Evolutionary conservation across 805 yeast species (phyloP).

Genomic region (Candida multigemmis): DNA sequence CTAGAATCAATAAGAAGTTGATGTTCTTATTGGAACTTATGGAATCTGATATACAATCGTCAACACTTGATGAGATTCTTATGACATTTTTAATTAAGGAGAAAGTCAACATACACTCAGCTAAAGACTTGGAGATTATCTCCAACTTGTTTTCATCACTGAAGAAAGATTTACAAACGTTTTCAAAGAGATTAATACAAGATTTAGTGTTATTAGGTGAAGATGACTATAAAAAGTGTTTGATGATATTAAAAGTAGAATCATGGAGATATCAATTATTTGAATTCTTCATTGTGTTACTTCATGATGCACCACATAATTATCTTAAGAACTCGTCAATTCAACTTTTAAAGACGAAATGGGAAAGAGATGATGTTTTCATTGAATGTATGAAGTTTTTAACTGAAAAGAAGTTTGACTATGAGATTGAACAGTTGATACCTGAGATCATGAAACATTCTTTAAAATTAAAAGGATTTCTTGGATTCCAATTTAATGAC

Average conservation of each 20-base stretch:
- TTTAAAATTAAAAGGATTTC: background rate
- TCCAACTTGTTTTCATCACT: slow-evolving; percentile 8
- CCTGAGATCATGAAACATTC: slow-evolving; percentile 7
- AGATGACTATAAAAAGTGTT: slow-evolving; percentile 14
- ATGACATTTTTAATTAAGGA: slow-evolving; percentile 10
- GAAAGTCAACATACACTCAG: slow-evolving; percentile 8
- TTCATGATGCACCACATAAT: slow-evolving; percentile 25
- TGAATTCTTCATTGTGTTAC: slow-evolving; percentile 20
- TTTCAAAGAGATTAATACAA: slow-evolving; percentile 27
- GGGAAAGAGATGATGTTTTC: slow-evolving; percentile 9
- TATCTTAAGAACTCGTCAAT: slow-evolving; percentile 16
- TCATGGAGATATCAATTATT: slow-evolving; percentile 22
- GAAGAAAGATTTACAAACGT: slow-evolving; percentile 10
- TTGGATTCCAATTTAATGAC: background rate
- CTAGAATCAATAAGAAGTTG: too few species aligned
- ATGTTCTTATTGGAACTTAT: too few species aligned
- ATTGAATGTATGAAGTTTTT: slow-evolving; percentile 13
- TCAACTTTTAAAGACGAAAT: slow-evolving; percentile 9
- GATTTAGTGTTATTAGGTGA: slow-evolving; percentile 10
- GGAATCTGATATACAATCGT: too few species aligned
- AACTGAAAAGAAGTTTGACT: slow-evolving; percentile 13
- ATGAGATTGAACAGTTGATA: slow-evolving; percentile 14
- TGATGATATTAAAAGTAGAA: slow-evolving; percentile 10
- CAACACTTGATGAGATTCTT: slow-evolving; percentile 7
- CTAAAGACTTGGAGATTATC: slow-evolving; percentile 10